Evolutionary conservation across 129 eudicot genomes (phyloP).

Genomic region (sunflower (Helianthus annuus)): HanXRQr2.0-SUNRISE NC_035446.2:165489463-165489962

Average conservation of each 20-base stretch:
- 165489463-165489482: background rate
- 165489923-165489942: background rate
- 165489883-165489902: background rate
- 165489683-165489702: conserved; percentile 1
- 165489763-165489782: conserved; percentile 49
- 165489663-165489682: background rate
- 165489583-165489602: conserved; percentile 22
- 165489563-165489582: conserved; percentile 14
- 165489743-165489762: conserved; percentile 87
- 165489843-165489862: background rate
- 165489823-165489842: background rate
- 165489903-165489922: conserved; percentile 4
- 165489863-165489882: background rate
- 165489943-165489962: background rate
- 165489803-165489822: conserved; percentile 42
- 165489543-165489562: conserved; percentile 23
- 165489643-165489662: conserved; percentile 22
- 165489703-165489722: conserved; percentile 28
- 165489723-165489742: conserved; percentile 34
- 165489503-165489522: conserved; percentile 8
- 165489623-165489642: conserved; percentile 49
- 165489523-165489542: conserved; percentile 17
- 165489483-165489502: background rate
- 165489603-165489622: conserved; percentile 24
- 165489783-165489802: conserved; percentile 38